Percentiles rank a stretch among this genome's conserved stretches.
These are phyloP conservation scores for Wolfiporia cocos DNA, from an alignment of 1,284 basidiomycete species.

Conservation along the genomic window DNA sequence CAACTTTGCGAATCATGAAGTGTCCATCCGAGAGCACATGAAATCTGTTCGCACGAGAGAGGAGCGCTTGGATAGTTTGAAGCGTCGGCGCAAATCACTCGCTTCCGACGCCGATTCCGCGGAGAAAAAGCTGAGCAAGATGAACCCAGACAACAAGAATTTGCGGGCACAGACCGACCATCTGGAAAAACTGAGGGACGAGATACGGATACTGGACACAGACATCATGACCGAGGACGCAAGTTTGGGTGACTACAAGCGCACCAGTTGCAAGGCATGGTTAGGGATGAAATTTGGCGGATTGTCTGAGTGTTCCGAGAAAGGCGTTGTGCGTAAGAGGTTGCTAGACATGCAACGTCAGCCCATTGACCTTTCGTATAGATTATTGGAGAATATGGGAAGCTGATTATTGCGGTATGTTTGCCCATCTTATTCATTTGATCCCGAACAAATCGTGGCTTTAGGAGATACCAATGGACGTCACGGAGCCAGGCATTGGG, in stretches of 20 bases:
- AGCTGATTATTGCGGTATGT: conserved; percentile 65
- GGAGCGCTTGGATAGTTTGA: conserved; percentile 77
- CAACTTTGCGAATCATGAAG: conserved; percentile 72
- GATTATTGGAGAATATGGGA: conserved; percentile 81
- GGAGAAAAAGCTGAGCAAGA: conserved; percentile 87
- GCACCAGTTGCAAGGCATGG: conserved; percentile 61
- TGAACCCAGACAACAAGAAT: conserved; percentile 90
- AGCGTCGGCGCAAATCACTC: conserved; percentile 62
- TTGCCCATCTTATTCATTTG: not conserved
- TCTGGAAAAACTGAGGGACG: conserved; percentile 68
- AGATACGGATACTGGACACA: conserved; percentile 76
- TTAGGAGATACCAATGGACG: conserved; percentile 77
- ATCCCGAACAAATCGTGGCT: conserved; percentile 4
- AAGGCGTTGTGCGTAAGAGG: conserved; percentile 51
- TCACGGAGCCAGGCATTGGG: conserved; percentile 76
- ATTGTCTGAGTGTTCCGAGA: conserved; percentile 81
- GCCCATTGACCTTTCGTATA: conserved; percentile 23
- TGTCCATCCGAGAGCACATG: conserved; percentile 69
- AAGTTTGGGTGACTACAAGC: conserved; percentile 81
- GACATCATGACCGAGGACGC: conserved; percentile 87
- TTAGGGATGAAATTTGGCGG: conserved; percentile 89
- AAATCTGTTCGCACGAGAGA: conserved; percentile 81
- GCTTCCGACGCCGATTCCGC: conserved; percentile 78
- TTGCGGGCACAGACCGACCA: conserved; percentile 70
- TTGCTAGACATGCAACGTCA: conserved; percentile 6